phyloP scores from a whole-genome alignment of 805 yeast species.

The Candida boidinii region DNA sequence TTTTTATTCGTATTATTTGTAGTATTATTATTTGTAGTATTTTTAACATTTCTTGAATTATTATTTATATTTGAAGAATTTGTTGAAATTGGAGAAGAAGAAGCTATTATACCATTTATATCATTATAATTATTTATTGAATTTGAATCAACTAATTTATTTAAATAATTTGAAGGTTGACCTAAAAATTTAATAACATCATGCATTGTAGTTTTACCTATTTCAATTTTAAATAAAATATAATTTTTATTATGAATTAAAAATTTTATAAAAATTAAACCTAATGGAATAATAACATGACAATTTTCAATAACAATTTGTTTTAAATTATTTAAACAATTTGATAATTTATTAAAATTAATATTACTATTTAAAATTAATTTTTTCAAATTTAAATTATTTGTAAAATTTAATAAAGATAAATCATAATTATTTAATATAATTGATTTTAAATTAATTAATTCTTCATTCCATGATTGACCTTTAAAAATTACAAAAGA shows the following conservation, averaged over 20 bases:
- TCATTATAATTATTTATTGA: too few species aligned
- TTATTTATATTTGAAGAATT: conserved; percentile 32
- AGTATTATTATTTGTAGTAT: conserved; percentile 3
- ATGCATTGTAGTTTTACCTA: conserved; percentile 42
- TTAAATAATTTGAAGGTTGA: conserved; percentile 46
- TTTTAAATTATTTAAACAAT: too few species aligned
- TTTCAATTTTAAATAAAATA: conserved; percentile 12
- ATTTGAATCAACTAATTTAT: conserved; percentile 29
- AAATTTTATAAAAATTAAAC: conserved; percentile 17
- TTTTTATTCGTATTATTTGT: background rate
- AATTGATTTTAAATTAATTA: background rate
- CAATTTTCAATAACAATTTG: conserved; percentile 6
- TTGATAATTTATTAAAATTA: conserved; percentile 3
- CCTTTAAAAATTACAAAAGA: conserved; percentile 33
- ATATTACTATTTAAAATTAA: too few species aligned
- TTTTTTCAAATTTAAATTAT: too few species aligned
- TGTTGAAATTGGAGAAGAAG: too few species aligned
- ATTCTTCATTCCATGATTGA: conserved; percentile 23
- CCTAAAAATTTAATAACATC: conserved; percentile 39
- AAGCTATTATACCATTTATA: too few species aligned
- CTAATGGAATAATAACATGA: conserved; percentile 5
- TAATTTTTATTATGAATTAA: conserved; percentile 14
- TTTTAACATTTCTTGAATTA: conserved; percentile 6
- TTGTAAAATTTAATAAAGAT: too few species aligned
- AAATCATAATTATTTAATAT: conserved; percentile 9